Conservation (phyloP, 495 filamentous ascomycete genomes). For the Penicillium herquei region DNA sequence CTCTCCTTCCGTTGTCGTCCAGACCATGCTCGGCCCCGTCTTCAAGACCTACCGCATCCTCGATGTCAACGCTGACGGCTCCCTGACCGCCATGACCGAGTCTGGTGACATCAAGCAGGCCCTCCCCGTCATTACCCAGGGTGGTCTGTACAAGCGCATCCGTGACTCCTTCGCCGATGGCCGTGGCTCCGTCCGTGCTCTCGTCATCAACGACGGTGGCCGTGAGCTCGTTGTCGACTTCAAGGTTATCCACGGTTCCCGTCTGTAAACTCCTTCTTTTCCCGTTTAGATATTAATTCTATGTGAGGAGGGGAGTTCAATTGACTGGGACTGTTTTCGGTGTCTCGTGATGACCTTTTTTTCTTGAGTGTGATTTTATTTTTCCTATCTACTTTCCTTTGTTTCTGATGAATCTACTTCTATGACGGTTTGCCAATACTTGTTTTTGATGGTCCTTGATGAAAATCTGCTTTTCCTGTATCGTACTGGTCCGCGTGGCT, state of each 20-base stretch:
- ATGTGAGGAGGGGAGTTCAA: conserved; percentile 1
- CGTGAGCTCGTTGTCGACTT: conserved; percentile 96
- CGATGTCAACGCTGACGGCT: conserved; percentile 87
- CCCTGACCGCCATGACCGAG: conserved; percentile 79
- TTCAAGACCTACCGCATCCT: conserved; percentile 99
- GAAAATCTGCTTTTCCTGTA: conserved; percentile 19
- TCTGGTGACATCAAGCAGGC: conserved; percentile 96
- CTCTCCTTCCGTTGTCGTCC: conserved; percentile 90
- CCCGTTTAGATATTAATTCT: conserved; percentile 1
- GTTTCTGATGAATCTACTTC: conserved; percentile 23
- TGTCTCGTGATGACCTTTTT: conserved; percentile 10
- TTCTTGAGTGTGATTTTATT: background rate
- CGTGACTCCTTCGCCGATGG: conserved; percentile 85
- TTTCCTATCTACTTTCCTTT: conserved; percentile 22
- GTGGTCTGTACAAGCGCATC: conserved; percentile 77
- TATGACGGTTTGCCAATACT: conserved; percentile 16
- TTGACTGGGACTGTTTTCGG: conserved; percentile 1
- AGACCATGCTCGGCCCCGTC: conserved; percentile 99
- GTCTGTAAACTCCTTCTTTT: conserved; percentile 51
- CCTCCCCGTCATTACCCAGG: conserved; percentile 90
- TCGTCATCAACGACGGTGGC: conserved; percentile 93
- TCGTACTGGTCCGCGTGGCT: background rate
- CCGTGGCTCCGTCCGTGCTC: conserved; percentile 87
- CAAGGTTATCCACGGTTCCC: conserved; percentile 88
- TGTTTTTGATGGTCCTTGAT: conserved; percentile 10